These are phyloP conservation scores for Multifurca ochricompacta DNA, from an alignment of 768 basidiomycete genomes.

Conservation along the genomic window DNA sequence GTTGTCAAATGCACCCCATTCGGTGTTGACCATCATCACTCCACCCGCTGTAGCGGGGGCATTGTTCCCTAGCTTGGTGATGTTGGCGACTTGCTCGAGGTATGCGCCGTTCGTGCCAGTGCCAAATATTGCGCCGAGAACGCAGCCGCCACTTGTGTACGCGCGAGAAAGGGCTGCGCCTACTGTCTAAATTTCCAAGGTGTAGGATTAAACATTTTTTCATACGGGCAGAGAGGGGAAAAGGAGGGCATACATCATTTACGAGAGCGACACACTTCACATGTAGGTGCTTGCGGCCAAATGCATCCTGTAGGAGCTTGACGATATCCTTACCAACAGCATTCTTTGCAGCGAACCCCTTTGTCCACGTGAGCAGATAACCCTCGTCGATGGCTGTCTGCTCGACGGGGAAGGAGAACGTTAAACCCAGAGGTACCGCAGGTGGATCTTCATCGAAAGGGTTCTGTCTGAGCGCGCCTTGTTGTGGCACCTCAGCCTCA, in stretches of 20 bases:
- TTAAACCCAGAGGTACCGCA: constrained; percentile 70
- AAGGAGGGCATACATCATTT: constrained; percentile 64
- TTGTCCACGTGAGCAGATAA: constrained; percentile 90
- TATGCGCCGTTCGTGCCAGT: constrained; percentile 99
- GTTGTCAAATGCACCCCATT: constrained; percentile 99
- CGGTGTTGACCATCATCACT: constrained; percentile 92
- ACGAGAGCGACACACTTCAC: constrained; percentile 89
- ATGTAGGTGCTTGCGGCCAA: constrained; percentile 86
- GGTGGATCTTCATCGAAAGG: constrained; percentile 33
- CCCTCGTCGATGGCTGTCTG: constrained; percentile 90
- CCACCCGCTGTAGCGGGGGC: constrained; percentile 54
- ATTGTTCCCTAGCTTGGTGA: constrained; percentile 71
- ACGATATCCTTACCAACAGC: constrained; percentile 88
- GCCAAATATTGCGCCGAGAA: constrained; percentile 90
- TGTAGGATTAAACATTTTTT: background rate
- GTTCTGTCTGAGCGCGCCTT: background rate
- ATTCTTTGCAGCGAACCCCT: constrained; percentile 90
- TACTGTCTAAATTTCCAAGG: constrained; percentile 58
- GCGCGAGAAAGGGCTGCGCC: constrained; percentile 90
- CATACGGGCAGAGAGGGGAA: background rate
- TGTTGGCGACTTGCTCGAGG: constrained; percentile 78
- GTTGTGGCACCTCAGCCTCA: constrained; percentile 1
- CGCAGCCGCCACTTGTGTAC: constrained; percentile 87
- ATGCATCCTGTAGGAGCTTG: constrained; percentile 82
- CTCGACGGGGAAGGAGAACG: constrained; percentile 97